These are phyloP conservation scores for Aspergillus texensis DNA, from an alignment of 2,329 filamentous ascomycete genomes.

Conservation along the genomic window DNA sequence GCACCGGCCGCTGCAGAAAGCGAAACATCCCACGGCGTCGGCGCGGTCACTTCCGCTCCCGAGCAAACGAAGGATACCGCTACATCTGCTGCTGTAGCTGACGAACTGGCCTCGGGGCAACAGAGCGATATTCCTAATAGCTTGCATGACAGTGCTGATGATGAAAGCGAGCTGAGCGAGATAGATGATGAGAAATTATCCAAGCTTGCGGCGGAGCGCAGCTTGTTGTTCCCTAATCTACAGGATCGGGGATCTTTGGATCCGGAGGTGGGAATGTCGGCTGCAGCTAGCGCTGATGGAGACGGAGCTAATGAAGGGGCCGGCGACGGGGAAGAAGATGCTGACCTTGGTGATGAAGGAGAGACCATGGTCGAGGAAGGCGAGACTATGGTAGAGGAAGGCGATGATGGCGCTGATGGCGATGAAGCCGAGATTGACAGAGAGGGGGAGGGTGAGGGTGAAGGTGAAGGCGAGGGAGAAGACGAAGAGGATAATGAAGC, in stretches of 20 bases:
- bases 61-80: constrained; percentile 15
- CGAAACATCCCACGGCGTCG: constrained; percentile 24
- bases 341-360: constrained; percentile 16
- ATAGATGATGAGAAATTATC: constrained; percentile 46
- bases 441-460: constrained; percentile 15
- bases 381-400: constrained; percentile 15
- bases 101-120: constrained; percentile 47
- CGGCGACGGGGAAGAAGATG: constrained; percentile 25
- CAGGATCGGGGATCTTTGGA: constrained; percentile 25
- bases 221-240: constrained; percentile 30
- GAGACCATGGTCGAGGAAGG: constrained; percentile 15
- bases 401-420: constrained; percentile 10
- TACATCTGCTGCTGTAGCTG: constrained; percentile 29
- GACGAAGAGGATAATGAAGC: constrained; percentile 21
- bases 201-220: constrained; percentile 28
- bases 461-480: constrained; percentile 12
- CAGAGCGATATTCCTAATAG: constrained; percentile 61
- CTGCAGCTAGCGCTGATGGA: constrained; percentile 21
- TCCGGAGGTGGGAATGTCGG: constrained; percentile 30
- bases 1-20: constrained; percentile 25
- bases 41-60: constrained; percentile 48
- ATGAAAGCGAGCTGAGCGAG: constrained; percentile 71
- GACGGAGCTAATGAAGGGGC: constrained; percentile 25
- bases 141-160: constrained; percentile 66
- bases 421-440: constrained; percentile 15